Conservation (phyloP, 2,329 filamentous ascomycete genomes). For the Ceratocystis huliohia region DNA sequence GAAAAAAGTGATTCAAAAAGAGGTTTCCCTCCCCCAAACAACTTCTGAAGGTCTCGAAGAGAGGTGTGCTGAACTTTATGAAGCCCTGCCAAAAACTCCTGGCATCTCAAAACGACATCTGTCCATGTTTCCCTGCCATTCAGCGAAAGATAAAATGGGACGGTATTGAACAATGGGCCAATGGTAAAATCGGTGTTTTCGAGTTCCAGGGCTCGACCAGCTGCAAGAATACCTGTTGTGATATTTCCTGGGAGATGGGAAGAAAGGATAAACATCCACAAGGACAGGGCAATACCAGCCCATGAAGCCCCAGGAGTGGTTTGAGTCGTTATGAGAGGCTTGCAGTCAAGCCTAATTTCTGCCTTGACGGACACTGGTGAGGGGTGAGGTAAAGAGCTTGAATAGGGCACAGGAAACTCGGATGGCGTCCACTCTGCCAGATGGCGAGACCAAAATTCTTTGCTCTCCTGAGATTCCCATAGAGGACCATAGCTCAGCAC, state of each 20-base stretch:
- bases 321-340: slow-evolving; percentile 40
- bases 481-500: slow-evolving; percentile 59
- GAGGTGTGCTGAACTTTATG: slow-evolving; percentile 68
- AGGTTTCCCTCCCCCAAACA: slow-evolving; percentile 47
- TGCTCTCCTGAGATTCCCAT: slow-evolving; percentile 30
- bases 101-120: slow-evolving; percentile 49
- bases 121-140: slow-evolving; percentile 39
- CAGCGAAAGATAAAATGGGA: slow-evolving; percentile 50
- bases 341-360: slow-evolving; percentile 28
- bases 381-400: not conserved
- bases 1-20: slow-evolving; percentile 75
- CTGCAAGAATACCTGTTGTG: slow-evolving; percentile 62
- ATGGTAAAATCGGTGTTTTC: slow-evolving; percentile 53
- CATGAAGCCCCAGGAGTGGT: slow-evolving; percentile 56
- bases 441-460: slow-evolving; percentile 54
- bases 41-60: slow-evolving; percentile 68
- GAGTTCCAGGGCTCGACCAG: slow-evolving; percentile 61
- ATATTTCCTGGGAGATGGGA: slow-evolving; percentile 33
- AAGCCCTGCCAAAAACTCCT: slow-evolving; percentile 55
- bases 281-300: slow-evolving; percentile 65
- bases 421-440: slow-evolving; percentile 30
- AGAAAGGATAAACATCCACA: slow-evolving; percentile 55
- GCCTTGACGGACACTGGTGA: slow-evolving; percentile 4
- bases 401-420: slow-evolving; percentile 13
- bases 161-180: slow-evolving; percentile 81